These are phyloP conservation scores for Dendrobium chrysotoxum DNA, from an alignment of 106 monocot genomes.

Conservation along the genomic window DNA sequence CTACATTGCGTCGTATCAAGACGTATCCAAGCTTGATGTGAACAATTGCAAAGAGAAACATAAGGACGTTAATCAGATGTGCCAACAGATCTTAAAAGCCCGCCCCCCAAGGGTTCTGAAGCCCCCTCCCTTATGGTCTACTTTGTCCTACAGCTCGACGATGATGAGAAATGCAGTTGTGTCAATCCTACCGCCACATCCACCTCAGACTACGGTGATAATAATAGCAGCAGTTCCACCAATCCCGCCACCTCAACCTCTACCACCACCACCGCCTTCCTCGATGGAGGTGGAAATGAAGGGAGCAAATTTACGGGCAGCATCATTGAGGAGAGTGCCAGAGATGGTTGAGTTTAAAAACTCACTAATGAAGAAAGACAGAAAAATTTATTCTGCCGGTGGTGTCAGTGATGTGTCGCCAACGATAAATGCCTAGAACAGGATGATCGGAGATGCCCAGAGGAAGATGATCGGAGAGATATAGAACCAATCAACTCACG, in stretches of 20 bases:
- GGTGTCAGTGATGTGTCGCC: conserved; percentile 31
- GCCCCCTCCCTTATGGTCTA: conserved; percentile 57
- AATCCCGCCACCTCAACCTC: conserved; percentile 17
- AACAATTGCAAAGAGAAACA: conserved; percentile 17
- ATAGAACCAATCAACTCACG: conserved; percentile 89
- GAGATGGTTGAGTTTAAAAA: conserved; percentile 99
- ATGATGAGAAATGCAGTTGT: too few species aligned
- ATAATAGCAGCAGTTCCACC: too few species aligned
- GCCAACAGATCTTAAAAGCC: conserved; percentile 8
- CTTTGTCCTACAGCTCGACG: conserved; percentile 24
- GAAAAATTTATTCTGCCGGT: conserved; percentile 43
- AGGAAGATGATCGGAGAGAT: conserved; percentile 99
- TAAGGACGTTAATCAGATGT: neutral
- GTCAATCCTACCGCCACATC: too few species aligned
- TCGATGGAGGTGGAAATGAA: conserved; percentile 48
- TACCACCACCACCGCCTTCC: too few species aligned
- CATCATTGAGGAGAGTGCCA: conserved; percentile 63
- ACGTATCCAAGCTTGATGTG: conserved; percentile 10
- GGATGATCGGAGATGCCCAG: too few species aligned
- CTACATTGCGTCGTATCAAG: conserved; percentile 8
- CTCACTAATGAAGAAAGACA: conserved; percentile 81
- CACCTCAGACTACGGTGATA: too few species aligned
- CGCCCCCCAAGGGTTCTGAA: conserved; percentile 49
- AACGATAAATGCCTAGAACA: conserved; percentile 48
- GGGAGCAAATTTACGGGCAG: conserved; percentile 14